A percentile compares a stretch with the other conserved stretches of the same genome.
These are phyloP conservation scores for Penicillium janthinellum DNA, from an alignment of 2,329 filamentous ascomycete genomes.

Conservation along the genomic window DNA sequence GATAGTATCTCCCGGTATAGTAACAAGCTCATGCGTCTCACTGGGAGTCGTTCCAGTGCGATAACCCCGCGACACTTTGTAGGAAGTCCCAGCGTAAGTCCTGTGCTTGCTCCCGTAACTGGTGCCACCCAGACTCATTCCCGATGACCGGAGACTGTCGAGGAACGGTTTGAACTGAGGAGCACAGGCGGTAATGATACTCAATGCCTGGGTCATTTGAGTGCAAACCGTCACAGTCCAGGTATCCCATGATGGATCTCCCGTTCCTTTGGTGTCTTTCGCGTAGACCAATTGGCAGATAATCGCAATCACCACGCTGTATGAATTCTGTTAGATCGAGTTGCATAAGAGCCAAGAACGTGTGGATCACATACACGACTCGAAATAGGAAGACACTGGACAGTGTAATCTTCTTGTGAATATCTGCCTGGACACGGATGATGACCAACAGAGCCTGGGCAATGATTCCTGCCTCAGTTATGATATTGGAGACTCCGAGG, in stretches of 20 bases:
- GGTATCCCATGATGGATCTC: conserved; percentile 24
- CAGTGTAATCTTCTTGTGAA: conserved; percentile 21
- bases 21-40: conserved; percentile 19
- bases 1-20: conserved; percentile 11
- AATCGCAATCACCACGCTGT: conserved; percentile 29
- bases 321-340: background rate
- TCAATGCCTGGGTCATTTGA: conserved; percentile 26
- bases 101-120: conserved; percentile 20
- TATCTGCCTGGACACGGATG: conserved; percentile 24
- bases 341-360: background rate
- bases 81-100: conserved; percentile 16
- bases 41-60: conserved; percentile 11
- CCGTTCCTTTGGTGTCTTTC: conserved; percentile 6
- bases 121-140: conserved; percentile 28
- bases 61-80: conserved; percentile 9
- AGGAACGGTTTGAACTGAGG: conserved; percentile 37
- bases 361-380: conserved; percentile 23
- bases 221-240: conserved; percentile 25
- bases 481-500: conserved; percentile 29
- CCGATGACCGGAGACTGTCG: conserved; percentile 32
- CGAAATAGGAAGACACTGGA: conserved; percentile 26
- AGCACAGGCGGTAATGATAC: conserved; percentile 33
- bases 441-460: conserved; percentile 27
- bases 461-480: conserved; percentile 29
- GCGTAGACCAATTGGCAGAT: conserved; percentile 27